Percentiles rank a stretch among this genome's conserved stretches.
These are phyloP conservation scores for Citeromyces matritensis DNA, from an alignment of 805 yeast species.

Conservation along the genomic window DNA sequence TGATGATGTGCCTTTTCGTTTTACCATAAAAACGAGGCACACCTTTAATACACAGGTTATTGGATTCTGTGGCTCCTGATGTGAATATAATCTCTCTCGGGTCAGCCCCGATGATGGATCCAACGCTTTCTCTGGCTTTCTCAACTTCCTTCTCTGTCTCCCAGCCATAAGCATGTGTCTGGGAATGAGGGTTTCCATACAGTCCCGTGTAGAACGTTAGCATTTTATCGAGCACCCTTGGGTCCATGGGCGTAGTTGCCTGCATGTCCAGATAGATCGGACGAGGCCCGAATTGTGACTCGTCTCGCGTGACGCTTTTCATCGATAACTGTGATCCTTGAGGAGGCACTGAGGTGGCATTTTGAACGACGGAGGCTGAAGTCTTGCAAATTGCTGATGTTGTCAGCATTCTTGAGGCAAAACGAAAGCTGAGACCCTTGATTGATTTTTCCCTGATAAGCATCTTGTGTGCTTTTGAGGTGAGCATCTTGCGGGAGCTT, in stretches of 20 bases:
- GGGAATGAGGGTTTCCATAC: conserved; percentile 95
- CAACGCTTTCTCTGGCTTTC: conserved; percentile 68
- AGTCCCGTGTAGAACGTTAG: conserved; percentile 76
- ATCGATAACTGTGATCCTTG: conserved; percentile 23
- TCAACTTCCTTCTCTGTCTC: conserved; percentile 92
- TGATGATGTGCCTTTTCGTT: conserved; percentile 86
- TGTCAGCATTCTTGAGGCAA: background rate
- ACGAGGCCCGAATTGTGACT: conserved; percentile 42
- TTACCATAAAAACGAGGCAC: conserved; percentile 86
- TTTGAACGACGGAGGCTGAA: conserved; percentile 8
- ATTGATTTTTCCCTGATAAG: too few relatives aligned
- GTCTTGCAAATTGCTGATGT: conserved; percentile 2
- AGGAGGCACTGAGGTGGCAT: conserved; percentile 21
- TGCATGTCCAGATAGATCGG: conserved; percentile 96
- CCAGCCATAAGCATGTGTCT: conserved; percentile 98
- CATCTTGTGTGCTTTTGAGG: too few relatives aligned
- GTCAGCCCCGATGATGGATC: conserved; percentile 78
- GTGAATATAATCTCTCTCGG: conserved; percentile 95
- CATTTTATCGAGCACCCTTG: conserved; percentile 87
- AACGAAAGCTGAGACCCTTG: too few relatives aligned
- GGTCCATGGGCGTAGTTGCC: conserved; percentile 97
- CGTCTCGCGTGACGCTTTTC: conserved; percentile 27
- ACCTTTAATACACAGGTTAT: conserved; percentile 91
- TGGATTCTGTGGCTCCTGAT: conserved; percentile 95
- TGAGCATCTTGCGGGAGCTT: background rate